Evolutionary conservation across 192 early-diverging fungal species (phyloP).

Genomic region (Phlyctochytrium planicorne): DNA sequence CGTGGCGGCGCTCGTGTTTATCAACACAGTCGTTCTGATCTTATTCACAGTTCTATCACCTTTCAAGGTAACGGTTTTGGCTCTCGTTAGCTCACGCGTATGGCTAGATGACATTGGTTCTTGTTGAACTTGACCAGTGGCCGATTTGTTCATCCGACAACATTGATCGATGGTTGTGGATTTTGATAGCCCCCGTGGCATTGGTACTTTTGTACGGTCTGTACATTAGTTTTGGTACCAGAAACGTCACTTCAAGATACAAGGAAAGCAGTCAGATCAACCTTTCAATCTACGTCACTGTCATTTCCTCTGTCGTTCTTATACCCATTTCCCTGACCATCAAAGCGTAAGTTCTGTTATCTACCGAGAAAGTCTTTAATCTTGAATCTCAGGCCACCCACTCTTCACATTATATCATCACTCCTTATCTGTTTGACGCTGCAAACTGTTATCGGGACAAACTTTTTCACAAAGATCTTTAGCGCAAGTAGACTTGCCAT

Average conservation of each 20-base stretch:
- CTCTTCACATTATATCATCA: no score
- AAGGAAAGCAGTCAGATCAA: slow-evolving; percentile 23
- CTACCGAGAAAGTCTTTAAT: no score
- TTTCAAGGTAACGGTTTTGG: neutral
- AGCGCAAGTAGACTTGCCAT: no score
- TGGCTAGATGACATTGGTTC: neutral
- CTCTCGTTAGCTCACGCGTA: neutral
- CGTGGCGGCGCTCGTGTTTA: neutral
- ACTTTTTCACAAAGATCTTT: no score
- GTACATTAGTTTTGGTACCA: slow-evolving; percentile 18
- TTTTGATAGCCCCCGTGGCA: slow-evolving; percentile 5
- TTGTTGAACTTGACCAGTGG: neutral
- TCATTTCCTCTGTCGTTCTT: no score
- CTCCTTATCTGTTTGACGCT: no score
- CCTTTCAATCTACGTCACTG: slow-evolving; percentile 14
- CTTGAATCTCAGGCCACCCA: no score
- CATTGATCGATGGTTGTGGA: slow-evolving; percentile 8
- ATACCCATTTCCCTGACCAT: no score
- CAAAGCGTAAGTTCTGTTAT: no score
- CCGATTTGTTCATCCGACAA: slow-evolving; percentile 8
- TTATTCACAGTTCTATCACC: neutral
- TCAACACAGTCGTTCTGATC: slow-evolving; percentile 10
- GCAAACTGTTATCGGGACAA: no score
- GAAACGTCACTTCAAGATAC: slow-evolving; percentile 17
- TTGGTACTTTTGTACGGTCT: slow-evolving; percentile 5